Base-by-base conservation (phyloP, 139 green algal species). In the Asterochloris erici region DNA sequence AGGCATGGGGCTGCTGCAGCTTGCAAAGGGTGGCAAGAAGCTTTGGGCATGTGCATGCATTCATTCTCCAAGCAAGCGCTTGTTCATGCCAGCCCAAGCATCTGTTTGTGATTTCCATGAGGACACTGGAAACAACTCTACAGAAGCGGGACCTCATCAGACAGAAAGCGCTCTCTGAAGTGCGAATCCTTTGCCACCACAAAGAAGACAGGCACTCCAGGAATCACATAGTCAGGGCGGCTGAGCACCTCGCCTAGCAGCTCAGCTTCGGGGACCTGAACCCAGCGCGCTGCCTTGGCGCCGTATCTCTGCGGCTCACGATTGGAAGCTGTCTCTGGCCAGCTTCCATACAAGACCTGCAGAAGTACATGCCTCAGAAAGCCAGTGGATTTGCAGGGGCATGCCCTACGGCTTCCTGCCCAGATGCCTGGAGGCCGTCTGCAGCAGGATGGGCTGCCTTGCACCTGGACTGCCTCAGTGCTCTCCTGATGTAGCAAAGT, bases 161-260 rank as follows among this genome's bases (percentile, higher is more conserved):
- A 75, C n/a, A 97, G 73, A 79, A 96, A 97, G 12, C 84, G 76
- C 23, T 93, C 64, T 54, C 83, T 69, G 75, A 93, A 96, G 0
- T 90, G 73, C 0, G 90, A 94, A 9, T 86, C 90, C 70, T 79
- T 85, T 11, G 94, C 87, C n/a, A 98, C 84, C 77, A 96, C 88
- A 75, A 93, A 97, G 68, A 98, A 95, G 54, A 95, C 87, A 26
- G 94, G 94, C 15, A 96, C 78, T 19, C 94, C 94, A 26, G 94
- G 89, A 14, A 96, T 83, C 14, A 97, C 87, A 79, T 93, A 88
- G 54, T 93, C 93, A 17, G 87, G 80, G 26, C 38, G 66, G 6
- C 27, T 17, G 73, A 97, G 81, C 29, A 92, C 77, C 63, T 94
- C 84, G 0, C 64, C 64, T 63, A 97, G 85, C 12, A 77, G 88